Conservation (phyloP, 2,329 filamentous ascomycete species). For the Xylariaceae sp. region DNA sequence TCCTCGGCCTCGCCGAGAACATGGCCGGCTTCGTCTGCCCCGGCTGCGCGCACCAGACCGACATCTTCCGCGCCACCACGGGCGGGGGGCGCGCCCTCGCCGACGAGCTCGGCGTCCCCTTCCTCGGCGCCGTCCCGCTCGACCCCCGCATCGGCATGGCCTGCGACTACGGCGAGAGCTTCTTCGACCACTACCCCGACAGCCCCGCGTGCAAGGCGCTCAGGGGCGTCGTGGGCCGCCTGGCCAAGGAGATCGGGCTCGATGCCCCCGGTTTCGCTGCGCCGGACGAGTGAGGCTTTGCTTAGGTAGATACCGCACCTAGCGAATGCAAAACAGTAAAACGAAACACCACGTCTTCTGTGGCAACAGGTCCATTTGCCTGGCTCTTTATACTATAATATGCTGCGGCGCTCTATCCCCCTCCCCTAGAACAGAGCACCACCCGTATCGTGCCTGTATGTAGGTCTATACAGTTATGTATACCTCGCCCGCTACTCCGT, state of each 20-base stretch:
- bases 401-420: too few species aligned
- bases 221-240: conserved; percentile 66
- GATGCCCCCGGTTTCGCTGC: too few species aligned
- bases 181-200: conserved; percentile 87
- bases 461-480: background rate
- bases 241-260: conserved; percentile 59
- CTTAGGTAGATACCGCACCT: too few species aligned
- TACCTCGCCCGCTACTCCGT: background rate
- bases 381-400: conserved; percentile 4
- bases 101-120: conserved; percentile 79
- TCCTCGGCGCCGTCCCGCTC: conserved; percentile 81
- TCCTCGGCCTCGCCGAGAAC: conserved; percentile 91
- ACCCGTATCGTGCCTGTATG: conserved; percentile 1
- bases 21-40: conserved; percentile 98
- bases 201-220: conserved; percentile 84
- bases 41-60: conserved; percentile 70
- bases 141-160: conserved; percentile 94
- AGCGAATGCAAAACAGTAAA: conserved; percentile 7
- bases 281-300: conserved; percentile 30
- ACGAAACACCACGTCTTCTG: too few species aligned
- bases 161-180: conserved; percentile 96
- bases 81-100: conserved; percentile 77
- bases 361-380: too few species aligned
- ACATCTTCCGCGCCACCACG: conserved; percentile 88
- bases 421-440: too few species aligned